Conservation (phyloP, 495 filamentous ascomycete genomes). For the Massariosphaeria phaeospora region DNA sequence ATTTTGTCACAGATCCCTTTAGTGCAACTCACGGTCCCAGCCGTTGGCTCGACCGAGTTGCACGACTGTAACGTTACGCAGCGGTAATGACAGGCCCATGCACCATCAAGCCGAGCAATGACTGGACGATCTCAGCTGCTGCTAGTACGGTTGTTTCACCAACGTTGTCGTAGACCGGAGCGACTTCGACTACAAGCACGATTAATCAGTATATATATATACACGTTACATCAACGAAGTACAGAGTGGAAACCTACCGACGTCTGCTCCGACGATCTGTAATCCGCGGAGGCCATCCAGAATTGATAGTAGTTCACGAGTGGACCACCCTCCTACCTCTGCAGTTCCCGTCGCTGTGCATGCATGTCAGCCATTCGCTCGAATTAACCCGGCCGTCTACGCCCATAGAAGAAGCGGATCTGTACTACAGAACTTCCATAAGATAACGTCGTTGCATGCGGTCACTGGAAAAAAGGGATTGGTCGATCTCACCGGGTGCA, state of each 20-base stretch:
- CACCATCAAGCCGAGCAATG: slow-evolving; percentile 43
- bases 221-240: neutral
- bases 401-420: no score
- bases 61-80: no score
- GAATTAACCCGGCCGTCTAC: neutral
- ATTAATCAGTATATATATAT: neutral
- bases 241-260: slow-evolving; percentile 33
- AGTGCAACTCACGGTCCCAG: no score
- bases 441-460: no score
- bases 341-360: slow-evolving; percentile 40
- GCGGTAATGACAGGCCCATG: slow-evolving; percentile 41
- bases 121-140: slow-evolving; percentile 45
- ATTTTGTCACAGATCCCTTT: no score
- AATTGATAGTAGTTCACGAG: slow-evolving; percentile 41
- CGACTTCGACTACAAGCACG: slow-evolving; percentile 43
- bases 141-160: slow-evolving; percentile 49
- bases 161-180: slow-evolving; percentile 47
- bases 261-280: slow-evolving; percentile 41
- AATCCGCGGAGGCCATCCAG: slow-evolving; percentile 41
- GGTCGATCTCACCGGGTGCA: slow-evolving; percentile 36
- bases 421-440: no score
- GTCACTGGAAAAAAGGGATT: neutral
- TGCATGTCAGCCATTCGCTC: neutral
- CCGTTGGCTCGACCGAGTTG: no score
- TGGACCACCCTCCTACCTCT: slow-evolving; percentile 43